Evolutionary conservation across 2,329 filamentous ascomycete species (phyloP).

Genomic region (Knoxdaviesia proteae): DNA sequence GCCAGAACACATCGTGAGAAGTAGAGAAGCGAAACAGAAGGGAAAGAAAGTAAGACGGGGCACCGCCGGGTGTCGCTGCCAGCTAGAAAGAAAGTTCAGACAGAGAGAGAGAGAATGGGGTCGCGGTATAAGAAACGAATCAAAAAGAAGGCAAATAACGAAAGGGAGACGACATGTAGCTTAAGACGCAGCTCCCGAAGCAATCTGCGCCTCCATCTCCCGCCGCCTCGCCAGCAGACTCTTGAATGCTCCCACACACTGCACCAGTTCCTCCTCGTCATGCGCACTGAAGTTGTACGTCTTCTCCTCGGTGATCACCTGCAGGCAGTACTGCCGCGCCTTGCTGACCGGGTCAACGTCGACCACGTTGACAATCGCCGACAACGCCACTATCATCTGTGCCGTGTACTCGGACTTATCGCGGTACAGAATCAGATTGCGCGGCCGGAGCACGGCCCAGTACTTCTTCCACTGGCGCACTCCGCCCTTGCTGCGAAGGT

Average conservation of each 20-base stretch:
- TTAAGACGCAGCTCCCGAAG: constrained; percentile 8
- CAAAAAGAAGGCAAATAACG: neutral
- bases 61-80: too few species aligned
- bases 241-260: constrained; percentile 80
- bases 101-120: too few species aligned
- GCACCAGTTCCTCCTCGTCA: constrained; percentile 64
- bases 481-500: constrained; percentile 63
- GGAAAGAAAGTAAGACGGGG: neutral
- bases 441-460: constrained; percentile 77
- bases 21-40: neutral
- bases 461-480: constrained; percentile 85
- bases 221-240: constrained; percentile 55
- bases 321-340: constrained; percentile 71
- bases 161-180: constrained; percentile 1
- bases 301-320: constrained; percentile 86
- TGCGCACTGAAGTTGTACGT: constrained; percentile 56
- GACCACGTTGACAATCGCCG: constrained; percentile 68
- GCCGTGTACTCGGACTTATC: constrained; percentile 80
- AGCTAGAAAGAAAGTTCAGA: too few species aligned
- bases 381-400: constrained; percentile 58
- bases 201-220: constrained; percentile 33
- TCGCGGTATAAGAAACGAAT: neutral
- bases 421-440: constrained; percentile 79
- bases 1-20: neutral
- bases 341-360: constrained; percentile 76